These are phyloP conservation scores for Saprolegnia parasitica DNA, from an alignment of 352 stramenopile species.

Conservation along the genomic window DNA sequence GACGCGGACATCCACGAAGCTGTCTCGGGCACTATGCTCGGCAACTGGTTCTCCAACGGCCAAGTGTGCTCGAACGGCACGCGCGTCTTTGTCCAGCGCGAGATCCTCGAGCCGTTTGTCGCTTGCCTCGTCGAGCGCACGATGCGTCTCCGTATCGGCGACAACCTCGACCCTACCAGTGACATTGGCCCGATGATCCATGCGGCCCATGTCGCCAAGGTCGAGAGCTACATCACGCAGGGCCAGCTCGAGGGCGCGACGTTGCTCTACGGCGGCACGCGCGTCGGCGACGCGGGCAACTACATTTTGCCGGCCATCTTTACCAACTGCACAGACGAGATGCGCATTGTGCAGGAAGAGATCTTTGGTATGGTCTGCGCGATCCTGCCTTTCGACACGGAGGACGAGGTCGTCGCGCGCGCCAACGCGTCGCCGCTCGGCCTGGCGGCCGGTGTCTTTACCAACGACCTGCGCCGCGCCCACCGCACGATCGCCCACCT, in stretches of 20 bases:
- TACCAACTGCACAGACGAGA: conserved; percentile 80
- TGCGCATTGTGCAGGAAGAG: conserved; percentile 81
- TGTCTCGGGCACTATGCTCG: conserved; percentile 76
- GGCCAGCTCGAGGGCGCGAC: conserved; percentile 54
- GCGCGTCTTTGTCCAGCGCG: conserved; percentile 82
- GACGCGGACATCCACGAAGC: conserved; percentile 80
- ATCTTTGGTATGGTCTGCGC: conserved; percentile 84
- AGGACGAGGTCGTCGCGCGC: conserved; percentile 67
- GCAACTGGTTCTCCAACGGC: conserved; percentile 83
- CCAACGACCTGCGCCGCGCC: conserved; percentile 69
- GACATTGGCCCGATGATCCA: conserved; percentile 88
- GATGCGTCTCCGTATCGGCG: conserved; percentile 65
- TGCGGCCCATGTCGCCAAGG: conserved; percentile 65
- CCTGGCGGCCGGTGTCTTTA: conserved; percentile 81
- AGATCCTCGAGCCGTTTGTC: conserved; percentile 82
- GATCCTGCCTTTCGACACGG: conserved; percentile 66
- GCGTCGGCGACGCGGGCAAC: conserved; percentile 44
- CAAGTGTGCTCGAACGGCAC: conserved; percentile 90
- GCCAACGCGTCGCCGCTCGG: conserved; percentile 81
- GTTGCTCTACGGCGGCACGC: conserved; percentile 49
- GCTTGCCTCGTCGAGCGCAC: conserved; percentile 72
- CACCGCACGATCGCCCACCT: conserved; percentile 68
- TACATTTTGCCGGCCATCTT: conserved; percentile 90
- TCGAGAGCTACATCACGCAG: conserved; percentile 65
- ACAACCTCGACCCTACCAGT: conserved; percentile 72